Conservation (phyloP, 768 basidiomycete species). For the Podaxis pistillaris region DNA sequence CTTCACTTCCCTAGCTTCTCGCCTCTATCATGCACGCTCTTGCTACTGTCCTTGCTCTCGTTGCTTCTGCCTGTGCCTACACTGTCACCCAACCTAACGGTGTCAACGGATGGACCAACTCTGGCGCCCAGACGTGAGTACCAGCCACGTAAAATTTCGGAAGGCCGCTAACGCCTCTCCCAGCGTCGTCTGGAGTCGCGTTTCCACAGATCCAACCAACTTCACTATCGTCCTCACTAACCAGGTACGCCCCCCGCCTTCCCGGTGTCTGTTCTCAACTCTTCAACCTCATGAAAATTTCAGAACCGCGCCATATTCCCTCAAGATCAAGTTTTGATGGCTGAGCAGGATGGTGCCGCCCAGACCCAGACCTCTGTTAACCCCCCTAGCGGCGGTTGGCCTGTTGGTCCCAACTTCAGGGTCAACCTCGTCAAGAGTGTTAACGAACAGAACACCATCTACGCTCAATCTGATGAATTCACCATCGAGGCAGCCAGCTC, state of each 20-base stretch:
- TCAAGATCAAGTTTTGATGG: slow-evolving; percentile 49
- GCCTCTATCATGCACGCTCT: slow-evolving; percentile 41
- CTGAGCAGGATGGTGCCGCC: slow-evolving; percentile 49
- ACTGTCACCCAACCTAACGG: slow-evolving; percentile 50
- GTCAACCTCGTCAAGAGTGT: slow-evolving; percentile 66
- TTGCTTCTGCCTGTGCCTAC: slow-evolving; percentile 63
- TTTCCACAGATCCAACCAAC: slow-evolving; percentile 62
- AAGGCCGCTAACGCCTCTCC: slow-evolving; percentile 8
- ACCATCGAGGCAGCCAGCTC: slow-evolving; percentile 31
- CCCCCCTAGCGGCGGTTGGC: slow-evolving; percentile 67
- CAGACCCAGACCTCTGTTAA: slow-evolving; percentile 37
- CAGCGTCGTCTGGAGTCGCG: slow-evolving; percentile 60
- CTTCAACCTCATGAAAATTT: slow-evolving; percentile 6
- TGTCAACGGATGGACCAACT: slow-evolving; percentile 54
- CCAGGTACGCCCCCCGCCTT: slow-evolving; percentile 37
- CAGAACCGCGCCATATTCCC: slow-evolving; percentile 35
- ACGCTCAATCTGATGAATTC: slow-evolving; percentile 73
- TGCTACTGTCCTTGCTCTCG: slow-evolving; percentile 43
- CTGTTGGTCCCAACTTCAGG: slow-evolving; percentile 57
- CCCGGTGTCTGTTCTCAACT: not conserved
- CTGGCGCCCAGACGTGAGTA: slow-evolving; percentile 46
- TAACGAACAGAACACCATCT: slow-evolving; percentile 46
- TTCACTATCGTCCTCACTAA: slow-evolving; percentile 73
- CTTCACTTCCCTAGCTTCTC: slow-evolving; percentile 16
- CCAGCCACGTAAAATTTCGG: slow-evolving; percentile 1